Evolutionary conservation across 129 eudicot species (phyloP).

Genomic region (Flaveria trinervia): DNA sequence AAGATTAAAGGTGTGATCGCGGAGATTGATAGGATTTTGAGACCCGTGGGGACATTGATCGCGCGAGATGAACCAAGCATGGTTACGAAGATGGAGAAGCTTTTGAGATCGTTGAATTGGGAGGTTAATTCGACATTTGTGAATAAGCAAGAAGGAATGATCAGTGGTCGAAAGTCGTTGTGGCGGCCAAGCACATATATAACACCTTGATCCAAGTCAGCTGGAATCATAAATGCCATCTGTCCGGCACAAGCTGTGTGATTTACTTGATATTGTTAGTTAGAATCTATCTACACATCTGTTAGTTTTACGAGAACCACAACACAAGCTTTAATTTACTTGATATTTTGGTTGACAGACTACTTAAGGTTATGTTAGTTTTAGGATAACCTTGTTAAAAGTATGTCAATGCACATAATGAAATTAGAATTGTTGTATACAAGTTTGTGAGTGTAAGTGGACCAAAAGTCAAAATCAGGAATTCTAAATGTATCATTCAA

Average conservation of each 20-base stretch:
- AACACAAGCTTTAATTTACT: too few species aligned
- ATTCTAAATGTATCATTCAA: constrained; percentile 1
- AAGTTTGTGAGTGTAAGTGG: too few species aligned
- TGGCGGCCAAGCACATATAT: constrained; percentile 63
- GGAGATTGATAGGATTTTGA: constrained; percentile 67
- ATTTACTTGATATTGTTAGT: too few species aligned
- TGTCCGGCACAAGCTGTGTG: too few species aligned
- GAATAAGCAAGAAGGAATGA: constrained; percentile 59
- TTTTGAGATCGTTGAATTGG: constrained; percentile 76
- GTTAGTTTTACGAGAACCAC: too few species aligned
- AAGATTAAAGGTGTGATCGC: constrained; percentile 52
- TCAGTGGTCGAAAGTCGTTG: constrained; percentile 59
- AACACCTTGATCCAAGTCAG: neutral
- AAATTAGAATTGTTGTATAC: neutral
- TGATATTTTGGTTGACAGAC: too few species aligned
- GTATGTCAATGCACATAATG: too few species aligned
- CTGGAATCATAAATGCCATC: too few species aligned
- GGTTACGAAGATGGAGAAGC: constrained; percentile 50
- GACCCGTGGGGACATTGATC: constrained; percentile 76
- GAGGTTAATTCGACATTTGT: constrained; percentile 54
- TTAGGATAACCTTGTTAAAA: too few species aligned
- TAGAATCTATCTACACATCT: too few species aligned
- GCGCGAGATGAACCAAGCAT: constrained; percentile 65
- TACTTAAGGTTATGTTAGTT: too few species aligned
- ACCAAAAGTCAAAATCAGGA: neutral